phyloP scores from a whole-genome alignment of 331 rosid genomes.

The Prunus yedoensis region DNA sequence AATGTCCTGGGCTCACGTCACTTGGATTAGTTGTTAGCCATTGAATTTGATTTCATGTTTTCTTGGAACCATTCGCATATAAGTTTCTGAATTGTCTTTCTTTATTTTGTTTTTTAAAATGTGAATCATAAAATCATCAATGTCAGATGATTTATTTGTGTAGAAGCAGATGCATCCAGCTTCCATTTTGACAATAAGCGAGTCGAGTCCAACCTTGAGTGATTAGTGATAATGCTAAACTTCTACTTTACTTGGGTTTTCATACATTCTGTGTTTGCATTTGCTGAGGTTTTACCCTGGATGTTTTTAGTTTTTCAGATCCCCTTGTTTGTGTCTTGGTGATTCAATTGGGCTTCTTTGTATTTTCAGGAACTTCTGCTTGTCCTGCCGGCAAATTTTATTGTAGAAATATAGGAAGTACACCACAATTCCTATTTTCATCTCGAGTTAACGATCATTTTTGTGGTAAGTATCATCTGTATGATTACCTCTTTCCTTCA shows the following conservation, averaged over 20 bases:
- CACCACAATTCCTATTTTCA: slow-evolving; percentile 72
- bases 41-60: background rate
- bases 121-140: too few relatives aligned
- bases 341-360: slow-evolving; percentile 15
- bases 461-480: slow-evolving; percentile 61
- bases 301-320: background rate
- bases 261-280: background rate
- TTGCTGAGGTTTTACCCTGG: background rate
- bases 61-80: background rate
- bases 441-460: slow-evolving; percentile 73
- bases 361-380: slow-evolving; percentile 84
- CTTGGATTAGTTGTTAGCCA: background rate
- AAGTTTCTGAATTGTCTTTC: background rate
- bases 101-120: too few relatives aligned
- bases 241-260: background rate
- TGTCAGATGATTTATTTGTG: too few relatives aligned
- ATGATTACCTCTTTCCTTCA: background rate
- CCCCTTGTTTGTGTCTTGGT: slow-evolving; percentile 3
- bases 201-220: too few relatives aligned
- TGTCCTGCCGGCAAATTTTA: slow-evolving; percentile 73
- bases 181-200: too few relatives aligned
- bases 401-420: slow-evolving; percentile 81
- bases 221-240: background rate
- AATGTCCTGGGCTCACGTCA: background rate
- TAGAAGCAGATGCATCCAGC: too few relatives aligned